Conservation (phyloP, 2,329 filamentous ascomycete species). For the Aspergillus eucalypticola region DNA sequence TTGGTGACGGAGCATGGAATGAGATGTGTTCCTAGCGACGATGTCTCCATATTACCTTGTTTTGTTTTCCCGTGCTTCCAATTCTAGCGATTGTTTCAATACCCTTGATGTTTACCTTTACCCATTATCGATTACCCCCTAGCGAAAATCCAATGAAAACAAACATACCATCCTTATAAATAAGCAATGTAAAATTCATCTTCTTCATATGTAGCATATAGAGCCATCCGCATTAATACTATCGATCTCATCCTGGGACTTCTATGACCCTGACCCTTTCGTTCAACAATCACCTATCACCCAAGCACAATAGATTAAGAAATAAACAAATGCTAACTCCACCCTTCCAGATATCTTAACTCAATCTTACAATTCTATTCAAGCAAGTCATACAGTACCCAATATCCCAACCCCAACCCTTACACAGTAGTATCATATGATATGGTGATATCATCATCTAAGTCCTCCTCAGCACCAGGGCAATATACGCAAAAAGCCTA, state of each 20-base stretch:
- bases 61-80: neutral
- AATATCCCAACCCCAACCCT: too few species aligned
- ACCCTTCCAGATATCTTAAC: too few species aligned
- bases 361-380: too few species aligned
- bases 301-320: too few species aligned
- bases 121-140: neutral
- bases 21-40: neutral
- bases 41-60: neutral
- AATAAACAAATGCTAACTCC: fast-evolving
- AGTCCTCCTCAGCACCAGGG: conserved; percentile 42
- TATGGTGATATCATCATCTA: neutral
- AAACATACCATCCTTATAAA: neutral
- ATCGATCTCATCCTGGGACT: too few species aligned
- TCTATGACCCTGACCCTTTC: too few species aligned
- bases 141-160: neutral
- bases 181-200: too few species aligned
- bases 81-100: neutral
- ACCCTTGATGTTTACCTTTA: neutral
- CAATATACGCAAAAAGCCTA: conserved; percentile 66
- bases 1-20: neutral
- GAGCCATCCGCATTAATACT: too few species aligned
- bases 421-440: too few species aligned
- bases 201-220: too few species aligned
- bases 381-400: too few species aligned
- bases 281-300: too few species aligned